Evolutionary conservation across 2,329 filamentous ascomycete genomes (phyloP).

Genomic region (Ophiostoma novo-ulmi): DNA sequence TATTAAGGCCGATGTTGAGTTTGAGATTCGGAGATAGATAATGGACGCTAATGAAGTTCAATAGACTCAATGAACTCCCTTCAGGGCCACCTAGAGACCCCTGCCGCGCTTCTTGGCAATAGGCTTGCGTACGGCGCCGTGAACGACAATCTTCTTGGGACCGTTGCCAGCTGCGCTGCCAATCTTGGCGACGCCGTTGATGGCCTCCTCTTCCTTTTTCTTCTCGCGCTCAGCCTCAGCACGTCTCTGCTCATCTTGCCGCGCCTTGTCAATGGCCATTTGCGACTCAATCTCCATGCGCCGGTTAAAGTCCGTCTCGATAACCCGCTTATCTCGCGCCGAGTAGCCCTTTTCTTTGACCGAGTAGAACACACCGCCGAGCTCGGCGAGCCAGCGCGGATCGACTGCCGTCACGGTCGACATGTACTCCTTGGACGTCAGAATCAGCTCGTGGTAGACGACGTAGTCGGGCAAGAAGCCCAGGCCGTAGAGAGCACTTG

Average conservation of each 20-base stretch:
- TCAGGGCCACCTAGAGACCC: background rate
- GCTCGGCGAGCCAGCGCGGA: conserved; percentile 92
- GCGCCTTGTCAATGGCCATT: conserved; percentile 79
- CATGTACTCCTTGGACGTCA: conserved; percentile 97
- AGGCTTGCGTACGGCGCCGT: conserved; percentile 58
- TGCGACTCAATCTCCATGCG: conserved; percentile 90
- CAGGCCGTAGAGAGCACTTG: conserved; percentile 83
- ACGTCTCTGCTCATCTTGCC: conserved; percentile 53
- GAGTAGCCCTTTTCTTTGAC: conserved; percentile 98
- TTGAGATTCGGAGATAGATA: conserved; percentile 48
- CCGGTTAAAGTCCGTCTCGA: conserved; percentile 84
- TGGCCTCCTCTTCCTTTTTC: conserved; percentile 42
- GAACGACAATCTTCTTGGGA: conserved; percentile 55
- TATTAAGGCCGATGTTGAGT: conserved; percentile 62
- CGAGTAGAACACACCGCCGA: conserved; percentile 95
- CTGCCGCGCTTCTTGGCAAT: conserved; percentile 48
- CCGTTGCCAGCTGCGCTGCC: conserved; percentile 28
- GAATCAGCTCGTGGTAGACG: conserved; percentile 94
- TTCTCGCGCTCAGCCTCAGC: conserved; percentile 43
- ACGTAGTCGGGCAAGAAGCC: conserved; percentile 96
- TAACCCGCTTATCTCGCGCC: conserved; percentile 75
- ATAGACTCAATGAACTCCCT: background rate
- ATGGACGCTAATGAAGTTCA: too few species aligned
- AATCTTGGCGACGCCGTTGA: conserved; percentile 37
- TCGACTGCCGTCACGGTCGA: conserved; percentile 94